These are phyloP conservation scores for Linderniella brevidens DNA, from an alignment of 257 asterid genomes.

Conservation along the genomic window DNA sequence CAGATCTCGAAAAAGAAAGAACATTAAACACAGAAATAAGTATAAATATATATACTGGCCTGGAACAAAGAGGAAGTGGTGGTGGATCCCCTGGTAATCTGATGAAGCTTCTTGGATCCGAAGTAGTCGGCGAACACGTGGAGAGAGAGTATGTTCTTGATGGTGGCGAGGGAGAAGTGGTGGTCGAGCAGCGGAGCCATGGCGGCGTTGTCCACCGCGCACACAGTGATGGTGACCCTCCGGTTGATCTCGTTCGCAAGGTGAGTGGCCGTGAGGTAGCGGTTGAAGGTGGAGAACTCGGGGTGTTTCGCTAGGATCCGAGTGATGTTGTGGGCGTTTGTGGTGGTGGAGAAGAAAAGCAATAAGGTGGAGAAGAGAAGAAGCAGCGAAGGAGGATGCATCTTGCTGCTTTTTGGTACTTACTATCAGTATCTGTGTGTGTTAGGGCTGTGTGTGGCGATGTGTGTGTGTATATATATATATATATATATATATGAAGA, in stretches of 20 bases:
- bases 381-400: not conserved
- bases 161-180: conserved; percentile 1
- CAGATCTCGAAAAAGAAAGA: no score
- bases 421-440: no score
- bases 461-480: no score
- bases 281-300: conserved; percentile 1
- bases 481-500: no score
- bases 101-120: conserved; percentile 1
- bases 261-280: conserved; percentile 1
- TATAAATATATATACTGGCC: no score
- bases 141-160: conserved; percentile 2
- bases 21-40: no score
- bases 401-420: no score
- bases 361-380: not conserved
- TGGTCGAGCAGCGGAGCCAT: not conserved
- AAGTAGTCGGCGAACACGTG: conserved; percentile 4
- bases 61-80: not conserved
- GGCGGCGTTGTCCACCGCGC: conserved; percentile 2
- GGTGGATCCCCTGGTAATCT: not conserved
- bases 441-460: no score
- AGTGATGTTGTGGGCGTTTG: conserved; percentile 1
- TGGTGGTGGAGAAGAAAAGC: not conserved
- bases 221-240: not conserved
- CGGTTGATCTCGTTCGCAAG: not conserved
- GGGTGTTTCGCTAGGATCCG: not conserved